phyloP scores from a whole-genome alignment of 257 asterid species.

The Paulownia fortunei region DNA sequence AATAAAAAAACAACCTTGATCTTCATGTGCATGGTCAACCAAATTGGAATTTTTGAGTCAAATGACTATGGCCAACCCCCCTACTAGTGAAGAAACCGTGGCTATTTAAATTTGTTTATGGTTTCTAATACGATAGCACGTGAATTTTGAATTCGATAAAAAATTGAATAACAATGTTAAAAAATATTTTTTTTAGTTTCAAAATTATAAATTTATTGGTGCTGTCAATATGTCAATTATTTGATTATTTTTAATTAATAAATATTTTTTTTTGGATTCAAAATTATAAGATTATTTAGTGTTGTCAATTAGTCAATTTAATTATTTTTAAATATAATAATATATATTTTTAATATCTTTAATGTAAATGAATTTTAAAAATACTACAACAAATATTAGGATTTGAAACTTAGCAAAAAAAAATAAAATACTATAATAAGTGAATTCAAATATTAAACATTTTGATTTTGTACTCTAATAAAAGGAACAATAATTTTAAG shows the following conservation, averaged over 20 bases:
- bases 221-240: too few species aligned
- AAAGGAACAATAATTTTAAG: not conserved
- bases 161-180: too few species aligned
- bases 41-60: constrained; percentile 14
- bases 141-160: not conserved
- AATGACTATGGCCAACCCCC: constrained; percentile 20
- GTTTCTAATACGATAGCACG: not conserved
- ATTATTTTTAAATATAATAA: not conserved
- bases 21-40: constrained; percentile 33
- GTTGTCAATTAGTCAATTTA: not conserved
- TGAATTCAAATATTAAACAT: not conserved
- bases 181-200: too few species aligned
- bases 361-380: not conserved
- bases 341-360: not conserved
- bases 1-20: not conserved
- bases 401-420: not conserved
- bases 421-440: too few species aligned
- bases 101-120: constrained; percentile 4
- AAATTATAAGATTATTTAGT: not conserved
- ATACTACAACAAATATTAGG: not conserved
- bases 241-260: too few species aligned
- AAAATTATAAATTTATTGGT: too few species aligned
- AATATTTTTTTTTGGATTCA: too few species aligned
- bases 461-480: not conserved
- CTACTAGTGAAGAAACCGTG: not conserved